phyloP scores from a whole-genome alignment of 1,284 basidiomycete species.

The Kwoniella shivajii region DNA sequence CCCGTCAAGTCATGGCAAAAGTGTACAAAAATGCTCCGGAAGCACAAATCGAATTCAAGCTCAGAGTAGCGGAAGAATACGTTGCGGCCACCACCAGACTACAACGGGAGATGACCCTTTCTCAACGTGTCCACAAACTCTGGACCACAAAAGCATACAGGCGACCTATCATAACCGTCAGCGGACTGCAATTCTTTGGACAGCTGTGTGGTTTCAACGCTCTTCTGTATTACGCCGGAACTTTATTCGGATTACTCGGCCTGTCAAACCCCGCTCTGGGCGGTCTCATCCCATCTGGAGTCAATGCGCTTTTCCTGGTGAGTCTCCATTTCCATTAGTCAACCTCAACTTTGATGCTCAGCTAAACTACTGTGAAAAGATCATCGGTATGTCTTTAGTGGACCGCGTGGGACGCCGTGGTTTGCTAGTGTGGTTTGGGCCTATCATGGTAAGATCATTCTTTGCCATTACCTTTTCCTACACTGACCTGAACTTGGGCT shows the following conservation, averaged over 20 bases:
- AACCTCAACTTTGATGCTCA: too few relatives aligned
- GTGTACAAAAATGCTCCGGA: conserved; percentile 42
- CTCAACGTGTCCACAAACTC: conserved; percentile 12
- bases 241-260: conserved; percentile 44
- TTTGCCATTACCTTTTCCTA: not conserved
- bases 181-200: conserved; percentile 18
- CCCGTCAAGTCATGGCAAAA: conserved; percentile 24
- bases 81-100: conserved; percentile 28
- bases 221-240: conserved; percentile 41
- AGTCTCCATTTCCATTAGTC: not conserved
- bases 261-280: conserved; percentile 43
- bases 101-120: conserved; percentile 17
- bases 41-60: conserved; percentile 43
- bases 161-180: conserved; percentile 26
- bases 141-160: conserved; percentile 27
- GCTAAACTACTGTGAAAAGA: not conserved
- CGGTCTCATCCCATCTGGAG: conserved; percentile 34
- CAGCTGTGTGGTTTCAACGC: conserved; percentile 51
- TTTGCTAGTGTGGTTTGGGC: conserved; percentile 30
- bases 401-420: conserved; percentile 44
- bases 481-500: too few relatives aligned
- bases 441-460: conserved; percentile 22
- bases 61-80: conserved; percentile 37
- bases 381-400: conserved; percentile 38
- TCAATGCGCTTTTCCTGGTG: conserved; percentile 38